phyloP scores from a whole-genome alignment of 2,329 filamentous ascomycete species.

The Penicillium italicum region DNA sequence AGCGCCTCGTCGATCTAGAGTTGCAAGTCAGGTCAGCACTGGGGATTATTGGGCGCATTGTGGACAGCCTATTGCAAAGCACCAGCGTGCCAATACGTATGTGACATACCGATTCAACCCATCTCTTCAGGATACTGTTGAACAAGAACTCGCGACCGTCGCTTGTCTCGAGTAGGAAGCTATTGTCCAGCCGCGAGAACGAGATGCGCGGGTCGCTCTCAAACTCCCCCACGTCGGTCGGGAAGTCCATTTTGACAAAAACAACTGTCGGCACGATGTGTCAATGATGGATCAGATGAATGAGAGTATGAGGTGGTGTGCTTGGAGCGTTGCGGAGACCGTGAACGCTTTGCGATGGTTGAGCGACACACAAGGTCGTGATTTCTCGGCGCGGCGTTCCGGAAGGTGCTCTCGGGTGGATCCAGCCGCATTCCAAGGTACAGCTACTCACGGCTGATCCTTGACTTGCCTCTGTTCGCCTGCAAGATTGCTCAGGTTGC shows the following conservation, averaged over 20 bases:
- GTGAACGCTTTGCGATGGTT: neutral
- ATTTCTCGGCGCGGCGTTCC: neutral
- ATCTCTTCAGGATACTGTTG: slow-evolving; percentile 66
- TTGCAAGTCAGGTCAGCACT: neutral
- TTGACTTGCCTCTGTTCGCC: neutral
- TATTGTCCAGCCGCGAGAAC: slow-evolving; percentile 76
- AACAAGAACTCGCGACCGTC: slow-evolving; percentile 84
- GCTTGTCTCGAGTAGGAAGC: slow-evolving; percentile 79
- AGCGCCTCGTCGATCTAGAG: slow-evolving; percentile 58
- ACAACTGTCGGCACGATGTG: neutral
- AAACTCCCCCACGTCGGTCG: slow-evolving; percentile 62
- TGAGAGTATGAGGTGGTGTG: fast-evolving
- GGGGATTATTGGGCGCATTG: neutral
- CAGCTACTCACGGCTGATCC: neutral
- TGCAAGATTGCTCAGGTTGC: no score
- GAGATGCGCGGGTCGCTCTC: slow-evolving; percentile 77
- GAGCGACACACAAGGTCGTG: neutral
- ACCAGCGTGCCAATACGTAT: no score
- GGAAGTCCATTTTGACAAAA: slow-evolving; percentile 41
- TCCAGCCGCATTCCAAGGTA: neutral
- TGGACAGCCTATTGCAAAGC: neutral
- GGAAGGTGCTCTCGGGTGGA: neutral
- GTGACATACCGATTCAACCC: slow-evolving; percentile 62
- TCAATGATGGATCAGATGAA: neutral
- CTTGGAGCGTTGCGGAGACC: no score